These are phyloP conservation scores for Dissophora globulifera DNA, from an alignment of 192 early-diverging fungal species.

Conservation along the genomic window DNA sequence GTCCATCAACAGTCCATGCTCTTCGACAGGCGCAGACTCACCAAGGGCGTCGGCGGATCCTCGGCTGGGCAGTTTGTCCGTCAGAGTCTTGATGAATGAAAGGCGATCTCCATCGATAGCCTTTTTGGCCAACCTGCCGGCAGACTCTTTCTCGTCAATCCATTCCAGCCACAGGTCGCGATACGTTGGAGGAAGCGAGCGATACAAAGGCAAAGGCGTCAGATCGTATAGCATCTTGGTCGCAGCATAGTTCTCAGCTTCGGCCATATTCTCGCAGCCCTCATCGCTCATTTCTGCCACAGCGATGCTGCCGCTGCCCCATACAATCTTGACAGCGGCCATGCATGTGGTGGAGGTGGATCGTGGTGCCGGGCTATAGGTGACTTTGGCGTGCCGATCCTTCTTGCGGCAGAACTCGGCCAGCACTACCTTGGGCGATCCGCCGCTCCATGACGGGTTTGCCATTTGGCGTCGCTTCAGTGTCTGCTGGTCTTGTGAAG, in stretches of 20 bases:
- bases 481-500: not conserved
- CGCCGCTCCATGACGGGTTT: constrained; percentile 48
- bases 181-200: constrained; percentile 64
- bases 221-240: constrained; percentile 62
- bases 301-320: constrained; percentile 31
- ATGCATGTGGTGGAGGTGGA: constrained; percentile 7
- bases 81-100: constrained; percentile 37
- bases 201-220: constrained; percentile 60
- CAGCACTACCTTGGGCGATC: constrained; percentile 47
- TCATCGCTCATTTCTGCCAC: constrained; percentile 47
- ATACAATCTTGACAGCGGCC: constrained; percentile 26
- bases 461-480: constrained; percentile 28
- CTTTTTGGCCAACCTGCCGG: constrained; percentile 40
- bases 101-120: constrained; percentile 33
- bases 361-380: constrained; percentile 17
- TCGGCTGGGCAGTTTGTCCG: constrained; percentile 25
- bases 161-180: constrained; percentile 69
- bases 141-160: constrained; percentile 53
- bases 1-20: not conserved
- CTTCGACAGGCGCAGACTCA: constrained; percentile 4
- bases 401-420: constrained; percentile 51
- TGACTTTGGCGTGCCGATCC: constrained; percentile 40
- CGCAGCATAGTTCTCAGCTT: constrained; percentile 64
- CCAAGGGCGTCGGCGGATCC: not conserved
- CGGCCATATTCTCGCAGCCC: constrained; percentile 51